Base-by-base conservation (phyloP, 1,139 yeast species). In the Eremothecium coryli region DNA sequence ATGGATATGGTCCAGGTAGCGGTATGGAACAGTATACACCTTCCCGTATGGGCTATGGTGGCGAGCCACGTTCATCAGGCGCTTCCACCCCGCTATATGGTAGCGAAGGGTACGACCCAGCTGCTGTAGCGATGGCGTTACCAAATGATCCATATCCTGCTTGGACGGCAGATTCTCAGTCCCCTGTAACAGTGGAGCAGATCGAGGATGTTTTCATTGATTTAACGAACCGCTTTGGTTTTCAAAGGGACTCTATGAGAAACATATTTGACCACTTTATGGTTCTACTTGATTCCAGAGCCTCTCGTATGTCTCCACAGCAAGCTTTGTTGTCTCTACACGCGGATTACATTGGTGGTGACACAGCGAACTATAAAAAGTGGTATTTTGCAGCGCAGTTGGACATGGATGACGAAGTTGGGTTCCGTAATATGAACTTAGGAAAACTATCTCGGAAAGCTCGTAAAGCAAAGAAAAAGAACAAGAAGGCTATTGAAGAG, bases 281-380 rank as follows among this genome's bases (percentile, higher is more conserved):
- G 96, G 75, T 84, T 18, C 69, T 88, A 50, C 71, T 93, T 55
- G 98, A 93, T 58, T 90, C 98, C 7, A 76, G 97, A 59, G 74
- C 97, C 8, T 85, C 96, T 35, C 80, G 98, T 64, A 85, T 88
- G 95, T 77, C 96, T 13, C 96, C 98, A 17, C 82, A 85, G 42
- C 95, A 85, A 61, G 98, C 98, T 17, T 68, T 93, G 49, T 69
- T 86, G 42, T 78, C 93, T 33, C 71, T 93, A 47, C 99, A 93
- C 57, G 93, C 97, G 29, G 98, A 93, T 60, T 93, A 90, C 65
- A 88, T 90, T 52, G 97, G 97, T 28, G 97, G 97, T 35, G 82
- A 81, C 44, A 74, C 85, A 43, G 80, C 97, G 20, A 90, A 90
- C 61, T 90, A 82, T 63, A 73, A 82, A 52, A 88, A 82, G 57